These are phyloP conservation scores for Pseudocercospora crystallina DNA, from an alignment of 2,329 filamentous ascomycete species.

Conservation along the genomic window DNA sequence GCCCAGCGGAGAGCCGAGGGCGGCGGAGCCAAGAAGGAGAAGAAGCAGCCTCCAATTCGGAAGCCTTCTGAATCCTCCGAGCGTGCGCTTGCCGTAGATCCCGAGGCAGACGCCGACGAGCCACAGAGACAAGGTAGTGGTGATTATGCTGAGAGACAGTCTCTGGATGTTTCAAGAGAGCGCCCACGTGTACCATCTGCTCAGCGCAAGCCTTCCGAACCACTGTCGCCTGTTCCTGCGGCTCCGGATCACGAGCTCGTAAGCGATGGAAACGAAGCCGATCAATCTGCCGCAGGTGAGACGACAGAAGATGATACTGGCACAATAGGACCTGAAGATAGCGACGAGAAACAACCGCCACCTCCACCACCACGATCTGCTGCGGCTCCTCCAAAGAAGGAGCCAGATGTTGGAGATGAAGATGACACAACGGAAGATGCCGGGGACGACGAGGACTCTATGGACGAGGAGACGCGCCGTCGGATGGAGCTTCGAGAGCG, in stretches of 20 bases:
- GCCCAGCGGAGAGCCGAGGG: constrained; percentile 78
- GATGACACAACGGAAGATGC: constrained; percentile 55
- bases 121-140: not conserved
- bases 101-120: constrained; percentile 41
- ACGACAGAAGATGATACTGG: constrained; percentile 62
- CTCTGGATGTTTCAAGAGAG: constrained; percentile 38
- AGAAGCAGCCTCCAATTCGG: constrained; percentile 60
- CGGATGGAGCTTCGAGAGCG: constrained; percentile 86
- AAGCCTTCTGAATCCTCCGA: constrained; percentile 58
- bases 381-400: constrained; percentile 35
- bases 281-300: constrained; percentile 63
- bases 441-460: constrained; percentile 78
- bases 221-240: constrained; percentile 35
- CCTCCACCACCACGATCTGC: constrained; percentile 43
- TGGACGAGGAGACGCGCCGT: constrained; percentile 82
- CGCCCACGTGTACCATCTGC: constrained; percentile 38
- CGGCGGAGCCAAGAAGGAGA: constrained; percentile 79
- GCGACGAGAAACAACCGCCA: constrained; percentile 59
- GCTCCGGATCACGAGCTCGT: constrained; percentile 52
- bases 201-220: constrained; percentile 38
- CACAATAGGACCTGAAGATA: constrained; percentile 70
- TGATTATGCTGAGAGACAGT: constrained; percentile 34
- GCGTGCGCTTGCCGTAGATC: constrained; percentile 35
- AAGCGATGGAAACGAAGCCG: constrained; percentile 65
- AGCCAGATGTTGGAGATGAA: constrained; percentile 51